Percentiles rank a stretch among this genome's conserved stretches.
Conservation (phyloP, 2,329 filamentous ascomycete species). For the Colletotrichum lentis region DNA sequence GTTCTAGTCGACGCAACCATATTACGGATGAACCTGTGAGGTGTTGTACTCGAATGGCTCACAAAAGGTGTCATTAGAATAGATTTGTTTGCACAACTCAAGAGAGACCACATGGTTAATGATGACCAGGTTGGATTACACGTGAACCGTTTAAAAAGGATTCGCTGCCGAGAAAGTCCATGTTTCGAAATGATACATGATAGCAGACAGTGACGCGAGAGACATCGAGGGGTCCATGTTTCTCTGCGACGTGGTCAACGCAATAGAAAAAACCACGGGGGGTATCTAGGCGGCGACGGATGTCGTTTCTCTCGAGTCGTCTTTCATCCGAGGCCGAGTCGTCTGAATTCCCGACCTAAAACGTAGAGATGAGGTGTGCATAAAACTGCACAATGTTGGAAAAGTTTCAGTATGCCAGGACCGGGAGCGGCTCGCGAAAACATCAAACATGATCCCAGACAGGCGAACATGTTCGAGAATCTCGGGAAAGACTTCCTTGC, state of each 20-base stretch:
- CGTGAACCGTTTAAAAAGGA: too few species aligned
- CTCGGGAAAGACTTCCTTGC: neutral
- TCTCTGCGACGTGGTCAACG: too few species aligned
- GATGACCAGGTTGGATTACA: too few species aligned
- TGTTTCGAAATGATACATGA: too few species aligned
- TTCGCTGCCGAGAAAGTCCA: too few species aligned
- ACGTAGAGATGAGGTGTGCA: constrained; percentile 26
- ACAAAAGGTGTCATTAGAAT: neutral
- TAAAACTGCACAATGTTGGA: neutral
- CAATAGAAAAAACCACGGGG: neutral
- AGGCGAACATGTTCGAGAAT: neutral
- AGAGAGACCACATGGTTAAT: too few species aligned
- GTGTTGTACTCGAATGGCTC: too few species aligned
- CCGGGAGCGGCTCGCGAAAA: constrained; percentile 17
- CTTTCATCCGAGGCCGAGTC: neutral
- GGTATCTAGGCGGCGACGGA: too few species aligned
- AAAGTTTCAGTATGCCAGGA: constrained; percentile 22
- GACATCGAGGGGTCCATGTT: too few species aligned
- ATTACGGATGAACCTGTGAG: constrained; percentile 27
- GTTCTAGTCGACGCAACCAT: neutral
- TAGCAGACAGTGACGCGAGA: too few species aligned
- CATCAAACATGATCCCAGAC: constrained; percentile 17
- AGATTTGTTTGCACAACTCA: too few species aligned
- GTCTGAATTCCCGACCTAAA: constrained; percentile 13
- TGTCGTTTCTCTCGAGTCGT: too few species aligned